Conservation (phyloP, 202 grass and related monocot genomes). For the Musa balbisiana region DNA sequence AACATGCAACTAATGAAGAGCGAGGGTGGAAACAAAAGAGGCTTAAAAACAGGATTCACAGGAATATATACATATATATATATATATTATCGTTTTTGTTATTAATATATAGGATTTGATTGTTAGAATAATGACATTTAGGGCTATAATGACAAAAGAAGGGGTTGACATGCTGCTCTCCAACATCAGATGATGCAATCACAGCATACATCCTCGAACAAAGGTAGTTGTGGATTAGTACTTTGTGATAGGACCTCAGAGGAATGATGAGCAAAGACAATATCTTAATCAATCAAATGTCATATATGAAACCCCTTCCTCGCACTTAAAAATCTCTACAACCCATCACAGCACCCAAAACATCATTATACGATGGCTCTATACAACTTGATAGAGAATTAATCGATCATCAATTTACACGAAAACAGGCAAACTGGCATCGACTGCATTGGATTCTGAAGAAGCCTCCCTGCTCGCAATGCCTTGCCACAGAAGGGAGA, state of each 20-base stretch:
- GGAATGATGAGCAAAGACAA: conserved; percentile 41
- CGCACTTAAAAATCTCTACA: conserved; percentile 1
- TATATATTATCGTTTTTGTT: no score
- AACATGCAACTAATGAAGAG: no score
- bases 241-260: conserved; percentile 37
- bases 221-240: no score
- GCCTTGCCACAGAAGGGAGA: not conserved
- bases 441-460: not conserved
- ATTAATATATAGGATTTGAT: no score
- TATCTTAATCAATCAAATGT: conserved; percentile 13
- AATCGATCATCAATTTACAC: conserved; percentile 30
- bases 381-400: conserved; percentile 69
- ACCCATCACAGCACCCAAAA: conserved; percentile 3
- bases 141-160: no score
- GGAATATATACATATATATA: no score
- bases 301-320: conserved; percentile 11
- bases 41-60: no score
- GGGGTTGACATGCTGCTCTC: no score
- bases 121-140: no score
- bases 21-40: no score
- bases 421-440: conserved; percentile 30
- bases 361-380: conserved; percentile 35
- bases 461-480: not conserved
- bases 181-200: no score
- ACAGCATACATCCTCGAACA: no score